Conservation (phyloP, 768 basidiomycete genomes). For the Russula virescens region DNA sequence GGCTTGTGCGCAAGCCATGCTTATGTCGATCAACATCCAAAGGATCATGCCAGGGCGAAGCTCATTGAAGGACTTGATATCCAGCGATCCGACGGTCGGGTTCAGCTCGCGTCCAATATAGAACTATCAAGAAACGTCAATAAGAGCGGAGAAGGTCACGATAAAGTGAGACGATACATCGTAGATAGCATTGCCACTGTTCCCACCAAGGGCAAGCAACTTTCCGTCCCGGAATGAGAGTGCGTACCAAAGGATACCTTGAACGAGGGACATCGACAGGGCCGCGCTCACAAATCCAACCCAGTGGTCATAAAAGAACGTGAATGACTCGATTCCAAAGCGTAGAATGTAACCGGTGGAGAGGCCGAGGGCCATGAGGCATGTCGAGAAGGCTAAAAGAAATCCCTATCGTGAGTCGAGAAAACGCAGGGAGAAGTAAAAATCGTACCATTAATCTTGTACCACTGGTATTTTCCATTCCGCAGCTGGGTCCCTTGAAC, state of each 20-base stretch:
- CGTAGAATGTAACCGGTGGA: constrained; percentile 62
- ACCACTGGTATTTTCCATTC: constrained; percentile 68
- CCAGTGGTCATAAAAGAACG: constrained; percentile 90
- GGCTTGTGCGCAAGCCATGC: constrained; percentile 88
- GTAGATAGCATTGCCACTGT: constrained; percentile 80
- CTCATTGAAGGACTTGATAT: constrained; percentile 74
- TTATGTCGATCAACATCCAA: constrained; percentile 87
- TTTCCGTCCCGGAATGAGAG: constrained; percentile 62
- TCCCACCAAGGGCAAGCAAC: constrained; percentile 88
- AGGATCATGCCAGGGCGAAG: constrained; percentile 86
- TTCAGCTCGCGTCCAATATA: constrained; percentile 95
- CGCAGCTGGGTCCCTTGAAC: constrained; percentile 44
- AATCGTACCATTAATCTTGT: constrained; percentile 92
- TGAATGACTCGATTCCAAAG: constrained; percentile 74
- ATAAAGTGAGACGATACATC: constrained; percentile 59
- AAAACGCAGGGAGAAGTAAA: background rate
- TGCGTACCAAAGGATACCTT: constrained; percentile 66
- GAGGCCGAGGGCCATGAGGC: constrained; percentile 74
- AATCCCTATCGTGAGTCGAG: background rate
- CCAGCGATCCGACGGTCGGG: constrained; percentile 73
- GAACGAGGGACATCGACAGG: constrained; percentile 67
- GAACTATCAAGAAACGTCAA: constrained; percentile 45
- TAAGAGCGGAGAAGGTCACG: background rate
- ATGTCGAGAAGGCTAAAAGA: constrained; percentile 72
- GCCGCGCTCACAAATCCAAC: constrained; percentile 83